Evolutionary conservation across 2,329 filamentous ascomycete genomes (phyloP), one percentile per base, ranked within the genome.

Genomic region (Phyllosticta capitalensis): DNA sequence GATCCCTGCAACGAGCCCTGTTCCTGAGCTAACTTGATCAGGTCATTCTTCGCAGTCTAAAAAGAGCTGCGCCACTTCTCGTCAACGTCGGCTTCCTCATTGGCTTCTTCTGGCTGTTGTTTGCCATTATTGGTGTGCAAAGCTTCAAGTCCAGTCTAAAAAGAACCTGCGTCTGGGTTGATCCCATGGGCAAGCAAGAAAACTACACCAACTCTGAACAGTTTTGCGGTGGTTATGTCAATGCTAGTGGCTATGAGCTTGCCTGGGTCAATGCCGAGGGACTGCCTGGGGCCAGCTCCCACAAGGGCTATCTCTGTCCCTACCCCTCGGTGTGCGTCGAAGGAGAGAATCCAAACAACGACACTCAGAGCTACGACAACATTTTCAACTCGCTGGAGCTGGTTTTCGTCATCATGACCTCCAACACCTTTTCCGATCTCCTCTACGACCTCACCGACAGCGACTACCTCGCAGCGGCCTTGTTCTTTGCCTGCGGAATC

Each of bases 381-480:
- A 95, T 99, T 49, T 75, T 90, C 28, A 86, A 97, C 64, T 96
- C 92, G 0, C 76, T 97, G 56, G 91, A 99, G 74, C 79, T 97
- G 61, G 92, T 99, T 1, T 99, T 99, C 69, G 90, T 99, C 56
- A 87, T 99, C 69, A 99, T 99, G 90, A 96, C 90, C 67, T 92
- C 91, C 54, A 99, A 99, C 71, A 99, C 94, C 0, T 99, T 95
- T 73, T 88, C 90, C 1, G 90, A 97, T 72, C 77, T 97, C 57
- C 90, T 99, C 79, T 99, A 99, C 73, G 89, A 90, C 66, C 91
- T 92, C 4, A 91, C 89, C 57, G 85, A 95, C 68, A 95, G 90
- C 24, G 94, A 99, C 71, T 97, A 95, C 67, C 81, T 95, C 6
- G 83, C 89, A 17, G 85, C 91, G 3, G 90, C 92, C 1, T 77